Base-by-base conservation (phyloP, 805 yeast species). In the Kluyveromyces aestuarii region DNA sequence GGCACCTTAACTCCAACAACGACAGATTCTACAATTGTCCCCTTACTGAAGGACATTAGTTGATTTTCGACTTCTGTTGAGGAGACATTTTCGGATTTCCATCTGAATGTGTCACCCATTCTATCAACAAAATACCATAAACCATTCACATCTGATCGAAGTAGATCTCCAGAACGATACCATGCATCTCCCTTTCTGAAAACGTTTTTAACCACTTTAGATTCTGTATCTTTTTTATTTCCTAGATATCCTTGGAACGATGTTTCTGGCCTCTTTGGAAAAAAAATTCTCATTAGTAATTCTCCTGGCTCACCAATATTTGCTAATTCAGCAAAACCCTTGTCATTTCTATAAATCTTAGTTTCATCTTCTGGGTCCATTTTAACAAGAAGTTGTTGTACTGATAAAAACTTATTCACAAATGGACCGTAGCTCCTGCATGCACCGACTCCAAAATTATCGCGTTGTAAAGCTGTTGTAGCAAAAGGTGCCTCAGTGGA, bases 31-130 rank as follows among this genome's bases (percentile, higher is more conserved):
- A 75, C 74, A 44, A 84, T 70, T 6, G 44, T 46, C 14, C 61
- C 54, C 17, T 56, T 56, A 21, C 64, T 69, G 27, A 70, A 63
- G 5, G 68, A 50, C 45, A 70, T 62, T 27, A 86, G 66, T 61
- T 81, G 82, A 60, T 83, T 85, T 62, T 91, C 97, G 38, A 90
- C 96, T 69, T 90, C 97, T 35, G 90, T 82, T 13, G 97, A 89
- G 16, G 93, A 81, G 10, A 91, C 96, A 64, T 90, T 90, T 69
- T 90, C 98, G 2, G 95, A 84, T 69, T 88, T 91, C 98, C 98
- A 90, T 57, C 98, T 75, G 71, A 86, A 90, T 0, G 97, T 91
- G 62, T 90, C 98, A 40, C 98, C 98, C 60, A 91, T 69, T 60
- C 98, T 74, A 71, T 90, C 98, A 41, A 89, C 87, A 66, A 90